phyloP scores from a whole-genome alignment of 179 eudicot genomes.

The Corrigiola litoralis region DNA sequence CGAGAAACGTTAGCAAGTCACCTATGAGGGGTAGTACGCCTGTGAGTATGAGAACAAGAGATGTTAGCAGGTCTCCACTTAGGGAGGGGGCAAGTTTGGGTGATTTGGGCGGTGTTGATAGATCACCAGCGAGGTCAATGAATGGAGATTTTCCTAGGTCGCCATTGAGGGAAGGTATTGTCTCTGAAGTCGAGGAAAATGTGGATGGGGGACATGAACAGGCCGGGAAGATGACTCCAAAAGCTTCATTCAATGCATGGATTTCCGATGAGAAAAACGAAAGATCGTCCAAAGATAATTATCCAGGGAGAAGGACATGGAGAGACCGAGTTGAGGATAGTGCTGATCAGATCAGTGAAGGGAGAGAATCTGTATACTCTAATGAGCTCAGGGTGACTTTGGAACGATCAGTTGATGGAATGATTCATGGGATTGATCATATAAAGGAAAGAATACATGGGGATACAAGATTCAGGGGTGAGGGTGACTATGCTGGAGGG shows the following conservation, averaged over 20 bases:
- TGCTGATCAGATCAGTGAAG: slow-evolving; percentile 21
- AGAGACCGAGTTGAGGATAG: slow-evolving; percentile 20
- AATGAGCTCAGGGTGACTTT: slow-evolving; percentile 22
- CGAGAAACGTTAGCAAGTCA: slow-evolving; percentile 22
- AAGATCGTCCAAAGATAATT: slow-evolving; percentile 4
- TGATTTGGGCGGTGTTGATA: slow-evolving; percentile 5
- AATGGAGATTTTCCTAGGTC: slow-evolving; percentile 9
- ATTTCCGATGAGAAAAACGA: slow-evolving; percentile 9
- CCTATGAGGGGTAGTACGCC: slow-evolving; percentile 26
- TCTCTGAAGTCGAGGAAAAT: slow-evolving; percentile 6
- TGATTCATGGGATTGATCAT: slow-evolving; percentile 11
- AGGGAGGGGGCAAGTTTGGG: slow-evolving; percentile 12
- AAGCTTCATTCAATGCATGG: slow-evolving; percentile 28
- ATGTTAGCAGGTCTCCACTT: slow-evolving; percentile 22
- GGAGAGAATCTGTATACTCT: slow-evolving; percentile 15
- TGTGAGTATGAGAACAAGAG: slow-evolving; percentile 22
- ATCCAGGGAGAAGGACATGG: slow-evolving; percentile 10
- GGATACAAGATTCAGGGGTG: slow-evolving; percentile 29
- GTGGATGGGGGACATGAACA: background rate
- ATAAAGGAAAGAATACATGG: slow-evolving; percentile 18
- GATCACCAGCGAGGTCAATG: slow-evolving; percentile 17
- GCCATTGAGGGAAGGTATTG: slow-evolving; percentile 8
- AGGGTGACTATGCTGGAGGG: slow-evolving; percentile 21
- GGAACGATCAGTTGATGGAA: slow-evolving; percentile 18
- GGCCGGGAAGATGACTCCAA: slow-evolving; percentile 7